Conservation (phyloP, 1,284 basidiomycete genomes). For the Laetiporus sulphureus region DNA sequence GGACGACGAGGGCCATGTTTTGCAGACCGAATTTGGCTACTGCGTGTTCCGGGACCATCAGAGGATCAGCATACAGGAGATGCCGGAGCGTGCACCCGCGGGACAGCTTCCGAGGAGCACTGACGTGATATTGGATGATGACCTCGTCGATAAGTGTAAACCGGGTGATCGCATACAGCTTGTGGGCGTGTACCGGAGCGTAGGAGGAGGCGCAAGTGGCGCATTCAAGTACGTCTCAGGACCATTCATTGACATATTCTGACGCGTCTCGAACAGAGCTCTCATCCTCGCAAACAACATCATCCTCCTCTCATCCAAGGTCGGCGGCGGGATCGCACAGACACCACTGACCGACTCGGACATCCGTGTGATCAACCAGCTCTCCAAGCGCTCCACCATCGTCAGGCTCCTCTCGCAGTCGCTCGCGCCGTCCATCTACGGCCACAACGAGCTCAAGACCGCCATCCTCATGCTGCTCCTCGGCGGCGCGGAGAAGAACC, state of each 20-base stretch:
- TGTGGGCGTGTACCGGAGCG: slow-evolving; percentile 91
- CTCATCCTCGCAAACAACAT: slow-evolving; percentile 94
- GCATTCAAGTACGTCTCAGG: slow-evolving; percentile 87
- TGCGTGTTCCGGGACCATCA: slow-evolving; percentile 96
- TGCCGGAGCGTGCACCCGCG: slow-evolving; percentile 97
- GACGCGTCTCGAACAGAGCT: slow-evolving; percentile 51
- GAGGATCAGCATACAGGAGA: slow-evolving; percentile 97
- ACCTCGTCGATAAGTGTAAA: slow-evolving; percentile 95
- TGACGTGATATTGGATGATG: slow-evolving; percentile 95
- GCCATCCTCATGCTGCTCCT: slow-evolving; percentile 90
- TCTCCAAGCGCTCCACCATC: slow-evolving; percentile 82
- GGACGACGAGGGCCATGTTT: slow-evolving; percentile 82
- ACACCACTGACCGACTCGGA: slow-evolving; percentile 91
- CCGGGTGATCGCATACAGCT: slow-evolving; percentile 97
- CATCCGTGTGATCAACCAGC: slow-evolving; percentile 95
- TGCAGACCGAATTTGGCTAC: slow-evolving; percentile 92
- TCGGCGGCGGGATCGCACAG: slow-evolving; percentile 93
- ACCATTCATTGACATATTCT: neutral
- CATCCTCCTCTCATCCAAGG: slow-evolving; percentile 94
- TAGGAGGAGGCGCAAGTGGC: slow-evolving; percentile 86
- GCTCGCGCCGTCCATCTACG: slow-evolving; percentile 95
- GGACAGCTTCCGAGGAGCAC: slow-evolving; percentile 95
- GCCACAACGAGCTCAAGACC: slow-evolving; percentile 94
- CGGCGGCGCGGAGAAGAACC: slow-evolving; percentile 96
- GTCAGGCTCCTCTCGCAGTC: slow-evolving; percentile 90